A percentile compares a stretch with the other conserved stretches of the same genome.
phyloP scores from a whole-genome alignment of 371 early-diverging fungal genomes.

The Parasitella parasitica region DNA sequence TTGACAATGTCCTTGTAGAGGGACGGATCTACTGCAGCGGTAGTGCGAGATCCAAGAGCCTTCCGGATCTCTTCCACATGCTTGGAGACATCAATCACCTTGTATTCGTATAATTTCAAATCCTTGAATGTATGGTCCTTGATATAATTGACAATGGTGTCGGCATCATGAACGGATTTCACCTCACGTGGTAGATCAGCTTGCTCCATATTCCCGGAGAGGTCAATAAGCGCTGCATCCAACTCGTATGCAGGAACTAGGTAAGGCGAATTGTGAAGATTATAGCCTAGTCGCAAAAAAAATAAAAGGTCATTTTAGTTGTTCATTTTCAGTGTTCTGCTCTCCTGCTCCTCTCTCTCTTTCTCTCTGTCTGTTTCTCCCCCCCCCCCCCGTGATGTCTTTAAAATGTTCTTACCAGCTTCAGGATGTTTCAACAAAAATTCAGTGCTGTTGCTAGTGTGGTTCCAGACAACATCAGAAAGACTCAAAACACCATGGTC shows the following conservation, averaged over 20 bases:
- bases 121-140: slow-evolving; percentile 58
- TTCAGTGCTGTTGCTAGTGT: slow-evolving; percentile 86
- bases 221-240: slow-evolving; percentile 78
- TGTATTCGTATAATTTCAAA: slow-evolving; percentile 88
- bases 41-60: slow-evolving; percentile 23
- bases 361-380: background rate
- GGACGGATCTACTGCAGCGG: slow-evolving; percentile 18
- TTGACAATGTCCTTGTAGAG: slow-evolving; percentile 23
- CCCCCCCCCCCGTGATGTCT: background rate
- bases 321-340: background rate
- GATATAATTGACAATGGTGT: slow-evolving; percentile 62
- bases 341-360: too few species aligned
- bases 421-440: slow-evolving; percentile 96
- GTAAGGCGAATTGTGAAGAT: slow-evolving; percentile 92
- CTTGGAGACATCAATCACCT: slow-evolving; percentile 65
- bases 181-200: slow-evolving; percentile 54
- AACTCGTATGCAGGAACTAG: slow-evolving; percentile 90
- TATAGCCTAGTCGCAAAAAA: slow-evolving; percentile 68
- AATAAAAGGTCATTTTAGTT: background rate
- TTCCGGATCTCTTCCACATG: slow-evolving; percentile 43
- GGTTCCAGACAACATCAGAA: slow-evolving; percentile 98
- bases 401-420: slow-evolving; percentile 58
- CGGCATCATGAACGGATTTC: slow-evolving; percentile 65
- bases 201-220: slow-evolving; percentile 62
- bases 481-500: slow-evolving; percentile 75